A percentile compares a stretch with the other conserved stretches of the same genome.
phyloP scores from a whole-genome alignment of 1,139 yeast genomes.

The Lodderomyces beijingensis region DNA sequence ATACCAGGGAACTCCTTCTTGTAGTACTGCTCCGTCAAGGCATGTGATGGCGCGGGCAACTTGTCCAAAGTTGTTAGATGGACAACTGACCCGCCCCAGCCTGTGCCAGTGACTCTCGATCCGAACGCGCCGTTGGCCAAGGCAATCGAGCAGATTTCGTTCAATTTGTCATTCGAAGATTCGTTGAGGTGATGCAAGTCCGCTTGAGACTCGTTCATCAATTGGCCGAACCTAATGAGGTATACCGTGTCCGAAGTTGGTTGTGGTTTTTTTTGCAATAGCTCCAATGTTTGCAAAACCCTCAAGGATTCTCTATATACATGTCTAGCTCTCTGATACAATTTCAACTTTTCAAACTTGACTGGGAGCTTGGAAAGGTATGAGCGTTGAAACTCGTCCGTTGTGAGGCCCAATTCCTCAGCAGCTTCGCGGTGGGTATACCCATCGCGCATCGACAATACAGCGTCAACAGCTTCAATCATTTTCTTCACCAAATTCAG shows the following conservation, averaged over 20 bases:
- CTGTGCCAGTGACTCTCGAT: slow-evolving; percentile 76
- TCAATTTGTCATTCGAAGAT: slow-evolving; percentile 54
- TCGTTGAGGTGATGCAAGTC: slow-evolving; percentile 48
- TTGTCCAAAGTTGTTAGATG: slow-evolving; percentile 52
- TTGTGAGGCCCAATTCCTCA: slow-evolving; percentile 35
- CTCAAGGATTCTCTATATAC: slow-evolving; percentile 62
- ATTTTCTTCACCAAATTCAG: slow-evolving; percentile 35
- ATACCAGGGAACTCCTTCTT: slow-evolving; percentile 45
- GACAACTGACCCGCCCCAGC: slow-evolving; percentile 74
- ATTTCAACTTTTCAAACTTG: slow-evolving; percentile 48
- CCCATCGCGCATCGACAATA: slow-evolving; percentile 25
- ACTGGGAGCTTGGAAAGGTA: slow-evolving; percentile 57
- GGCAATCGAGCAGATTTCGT: slow-evolving; percentile 52
- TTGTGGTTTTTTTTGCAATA: slow-evolving; percentile 18
- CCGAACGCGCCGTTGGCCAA: slow-evolving; percentile 56
- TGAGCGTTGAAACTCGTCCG: slow-evolving; percentile 37
- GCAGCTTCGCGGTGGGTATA: slow-evolving; percentile 52
- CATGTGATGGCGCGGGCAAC: slow-evolving; percentile 39
- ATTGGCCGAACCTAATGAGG: slow-evolving; percentile 41
- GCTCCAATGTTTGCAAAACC: slow-evolving; percentile 48
- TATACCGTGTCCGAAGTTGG: slow-evolving; percentile 20
- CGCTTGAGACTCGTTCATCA: slow-evolving; percentile 58
- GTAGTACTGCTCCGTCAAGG: slow-evolving; percentile 48
- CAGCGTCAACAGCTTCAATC: slow-evolving; percentile 37
- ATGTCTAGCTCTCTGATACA: slow-evolving; percentile 59